Evolutionary conservation across 2,329 filamentous ascomycete species (phyloP).

Genomic region (Lachnellula hyalina): DNA sequence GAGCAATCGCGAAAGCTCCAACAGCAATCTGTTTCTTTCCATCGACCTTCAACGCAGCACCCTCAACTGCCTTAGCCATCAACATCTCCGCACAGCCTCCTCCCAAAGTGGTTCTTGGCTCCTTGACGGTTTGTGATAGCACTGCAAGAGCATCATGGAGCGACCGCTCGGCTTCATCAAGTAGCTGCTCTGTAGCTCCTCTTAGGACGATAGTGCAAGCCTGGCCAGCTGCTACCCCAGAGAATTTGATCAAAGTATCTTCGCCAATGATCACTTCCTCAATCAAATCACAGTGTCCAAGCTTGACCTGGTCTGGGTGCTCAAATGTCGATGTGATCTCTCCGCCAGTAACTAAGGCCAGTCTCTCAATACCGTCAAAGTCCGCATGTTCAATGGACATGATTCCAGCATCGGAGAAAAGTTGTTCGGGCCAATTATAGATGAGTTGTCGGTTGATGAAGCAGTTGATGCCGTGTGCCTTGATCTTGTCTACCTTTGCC

Average conservation of each 20-base stretch:
- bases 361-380: conserved; percentile 93
- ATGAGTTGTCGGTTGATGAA: conserved; percentile 99
- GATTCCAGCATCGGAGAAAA: conserved; percentile 96
- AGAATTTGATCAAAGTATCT: conserved; percentile 96
- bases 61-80: conserved; percentile 97
- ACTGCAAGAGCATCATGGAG: conserved; percentile 95
- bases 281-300: conserved; percentile 90
- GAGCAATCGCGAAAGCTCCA: conserved; percentile 78
- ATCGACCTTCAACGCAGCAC: conserved; percentile 85
- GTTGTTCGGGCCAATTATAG: conserved; percentile 99
- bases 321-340: conserved; percentile 98
- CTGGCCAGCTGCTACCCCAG: conserved; percentile 85
- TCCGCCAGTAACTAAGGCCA: conserved; percentile 91
- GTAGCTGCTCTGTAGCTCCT: conserved; percentile 91
- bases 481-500: conserved; percentile 98
- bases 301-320: conserved; percentile 93
- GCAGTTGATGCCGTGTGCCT: conserved; percentile 98
- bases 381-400: conserved; percentile 98
- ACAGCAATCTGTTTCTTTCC: conserved; percentile 97
- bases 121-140: conserved; percentile 90
- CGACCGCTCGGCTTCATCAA: conserved; percentile 94
- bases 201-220: conserved; percentile 96
- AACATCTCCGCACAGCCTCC: conserved; percentile 98
- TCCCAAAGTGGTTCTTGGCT: conserved; percentile 88
- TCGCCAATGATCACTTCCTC: conserved; percentile 98